Evolutionary conservation across 2,329 filamentous ascomycete species (phyloP), one percentile per base, ranked within the genome.

Genomic region (Daldinia sp.): DNA sequence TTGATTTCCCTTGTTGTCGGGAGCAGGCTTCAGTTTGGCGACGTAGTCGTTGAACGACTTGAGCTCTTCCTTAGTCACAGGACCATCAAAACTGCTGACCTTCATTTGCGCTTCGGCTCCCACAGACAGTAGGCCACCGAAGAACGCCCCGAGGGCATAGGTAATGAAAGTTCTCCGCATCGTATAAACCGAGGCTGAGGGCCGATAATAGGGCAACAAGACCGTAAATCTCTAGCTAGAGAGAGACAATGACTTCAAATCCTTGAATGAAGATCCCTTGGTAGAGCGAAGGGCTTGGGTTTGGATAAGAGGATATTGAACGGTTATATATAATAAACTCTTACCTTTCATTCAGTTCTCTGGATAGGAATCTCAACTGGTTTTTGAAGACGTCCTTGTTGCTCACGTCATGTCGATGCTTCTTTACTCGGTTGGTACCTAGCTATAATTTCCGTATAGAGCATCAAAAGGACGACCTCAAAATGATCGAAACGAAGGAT

Each of bases 51-150:
- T 67, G 58, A 68, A 68, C 11, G 64, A 68, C 34, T 67, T 43
- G 25, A 68, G 41, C 34, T 67, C 66, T 15, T 65, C 64, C 8
- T 63, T 35, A 10, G 66, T 68, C 34, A 67, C 64, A 4, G 54
- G 47, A 17, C 66, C 66, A 49, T 67, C 61, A 43, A 68, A 68
- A 37, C 66, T 68, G 52, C 61, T 61, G 50, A 68, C 58, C 37
- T 64, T 67, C 57, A 67, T 67, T 35, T 58, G 54, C n/a, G 58
- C 63, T 1, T 55, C 32, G 3, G 50, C 45, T 27, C 50, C 47
- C 4, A 49, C 27, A 7, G 53, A 50, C 8, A 58, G 30, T 10
- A 64, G 17, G 13, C 35, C 19, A n/a, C 55, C 55, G 9, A 43
- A 43, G 21, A 43, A 43, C 11, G 21, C 39, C 6, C 39, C 13